Conservation (phyloP, 768 basidiomycete genomes). For the Grammothele lineata region DNA sequence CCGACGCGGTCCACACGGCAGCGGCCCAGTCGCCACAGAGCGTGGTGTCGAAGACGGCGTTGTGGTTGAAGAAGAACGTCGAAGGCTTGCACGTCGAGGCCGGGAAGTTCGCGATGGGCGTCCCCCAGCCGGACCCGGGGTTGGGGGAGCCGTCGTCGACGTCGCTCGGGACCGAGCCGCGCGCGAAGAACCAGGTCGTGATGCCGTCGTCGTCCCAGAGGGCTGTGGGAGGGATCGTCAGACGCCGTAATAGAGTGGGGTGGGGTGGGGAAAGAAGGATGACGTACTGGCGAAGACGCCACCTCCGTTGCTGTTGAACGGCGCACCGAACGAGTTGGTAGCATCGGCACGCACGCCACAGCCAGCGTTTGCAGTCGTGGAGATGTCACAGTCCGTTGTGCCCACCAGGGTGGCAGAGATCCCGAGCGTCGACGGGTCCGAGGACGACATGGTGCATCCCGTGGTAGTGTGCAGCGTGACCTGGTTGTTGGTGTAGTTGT, state of each 20-base stretch:
- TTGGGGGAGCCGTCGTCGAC: slow-evolving; percentile 68
- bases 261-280: background rate
- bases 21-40: slow-evolving; percentile 93
- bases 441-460: slow-evolving; percentile 61
- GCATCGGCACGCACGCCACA: slow-evolving; percentile 71
- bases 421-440: slow-evolving; percentile 40
- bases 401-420: slow-evolving; percentile 66
- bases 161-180: slow-evolving; percentile 70
- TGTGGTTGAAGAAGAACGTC: slow-evolving; percentile 74
- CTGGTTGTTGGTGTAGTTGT: slow-evolving; percentile 77
- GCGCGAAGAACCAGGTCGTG: slow-evolving; percentile 77
- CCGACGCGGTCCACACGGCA: slow-evolving; percentile 63
- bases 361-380: slow-evolving; percentile 69
- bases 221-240: slow-evolving; percentile 39
- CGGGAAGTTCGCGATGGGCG: slow-evolving; percentile 77
- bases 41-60: slow-evolving; percentile 81
- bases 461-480: slow-evolving; percentile 75
- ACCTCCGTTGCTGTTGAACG: slow-evolving; percentile 80
- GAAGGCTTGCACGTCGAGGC: slow-evolving; percentile 70
- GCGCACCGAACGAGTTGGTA: slow-evolving; percentile 71
- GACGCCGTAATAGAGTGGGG: too few species aligned
- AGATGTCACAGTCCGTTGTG: slow-evolving; percentile 67
- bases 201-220: slow-evolving; percentile 76
- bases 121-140: slow-evolving; percentile 74
- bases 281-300: slow-evolving; percentile 87